phyloP scores from a whole-genome alignment of 2,329 filamentous ascomycete genomes.

The Colletotrichum sp. region DNA sequence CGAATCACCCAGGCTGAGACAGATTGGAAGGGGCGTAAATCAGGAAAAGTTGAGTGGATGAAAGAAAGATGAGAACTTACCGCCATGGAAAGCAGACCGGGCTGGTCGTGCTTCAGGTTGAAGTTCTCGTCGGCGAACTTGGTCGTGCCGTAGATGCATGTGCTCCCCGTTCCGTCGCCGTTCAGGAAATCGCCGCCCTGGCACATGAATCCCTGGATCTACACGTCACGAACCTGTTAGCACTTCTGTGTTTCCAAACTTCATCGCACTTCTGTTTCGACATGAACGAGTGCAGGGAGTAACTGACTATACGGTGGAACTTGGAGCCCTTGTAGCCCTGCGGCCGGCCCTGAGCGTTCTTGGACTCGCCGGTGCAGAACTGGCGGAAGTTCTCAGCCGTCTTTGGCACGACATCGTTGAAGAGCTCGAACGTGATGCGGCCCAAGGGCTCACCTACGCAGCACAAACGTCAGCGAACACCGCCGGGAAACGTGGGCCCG shows the following conservation, averaged over 20 bases:
- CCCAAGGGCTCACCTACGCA: constrained; percentile 79
- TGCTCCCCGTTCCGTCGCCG: constrained; percentile 88
- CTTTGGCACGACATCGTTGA: constrained; percentile 80
- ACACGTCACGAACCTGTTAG: background rate
- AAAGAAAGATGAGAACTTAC: constrained; percentile 54
- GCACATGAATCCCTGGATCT: constrained; percentile 98
- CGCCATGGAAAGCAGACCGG: constrained; percentile 91
- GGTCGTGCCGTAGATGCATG: constrained; percentile 84
- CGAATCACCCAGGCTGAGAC: background rate
- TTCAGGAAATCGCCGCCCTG: constrained; percentile 97
- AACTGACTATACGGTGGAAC: constrained; percentile 87
- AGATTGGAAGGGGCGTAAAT: background rate
- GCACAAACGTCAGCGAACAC: background rate
- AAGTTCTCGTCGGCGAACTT: constrained; percentile 94
- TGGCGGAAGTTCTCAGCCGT: constrained; percentile 97
- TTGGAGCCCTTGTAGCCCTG: constrained; percentile 95
- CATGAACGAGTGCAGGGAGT: background rate
- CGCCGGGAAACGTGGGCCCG: background rate
- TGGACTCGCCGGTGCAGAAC: constrained; percentile 94
- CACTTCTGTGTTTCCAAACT: background rate
- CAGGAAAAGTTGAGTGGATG: background rate
- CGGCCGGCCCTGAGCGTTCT: constrained; percentile 75
- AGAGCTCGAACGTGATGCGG: constrained; percentile 89
- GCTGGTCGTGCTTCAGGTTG: constrained; percentile 74
- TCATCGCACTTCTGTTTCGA: background rate